A percentile compares a stretch with the other conserved stretches of the same genome.
Evolutionary conservation across 2,329 filamentous ascomycete genomes (phyloP).

Genomic region (Aspergillus sp.): DNA sequence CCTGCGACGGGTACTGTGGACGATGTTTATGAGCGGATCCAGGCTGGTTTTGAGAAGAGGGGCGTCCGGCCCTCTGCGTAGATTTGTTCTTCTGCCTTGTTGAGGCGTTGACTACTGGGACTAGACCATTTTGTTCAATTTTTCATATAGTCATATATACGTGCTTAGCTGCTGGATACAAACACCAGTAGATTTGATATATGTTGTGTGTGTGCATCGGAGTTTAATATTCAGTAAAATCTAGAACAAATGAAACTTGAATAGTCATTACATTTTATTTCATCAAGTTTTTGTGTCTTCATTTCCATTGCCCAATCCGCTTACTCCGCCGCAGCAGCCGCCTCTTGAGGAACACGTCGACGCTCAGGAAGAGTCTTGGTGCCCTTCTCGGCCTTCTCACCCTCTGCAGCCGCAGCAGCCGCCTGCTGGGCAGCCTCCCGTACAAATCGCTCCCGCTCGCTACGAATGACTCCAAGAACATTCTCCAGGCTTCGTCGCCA

Average conservation of each 20-base stretch:
- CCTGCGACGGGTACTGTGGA: conserved; percentile 69
- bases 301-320: not conserved
- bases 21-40: conserved; percentile 60
- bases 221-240: not conserved
- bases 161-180: not conserved
- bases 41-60: conserved; percentile 46
- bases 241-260: conserved; percentile 7
- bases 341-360: conserved; percentile 36
- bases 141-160: not conserved
- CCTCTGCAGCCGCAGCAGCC: conserved; percentile 42
- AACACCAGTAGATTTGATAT: not conserved
- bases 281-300: not conserved
- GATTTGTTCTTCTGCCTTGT: not conserved
- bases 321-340: conserved; percentile 17
- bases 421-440: conserved; percentile 52
- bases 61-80: conserved; percentile 31
- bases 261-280: conserved; percentile 11
- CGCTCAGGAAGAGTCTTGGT: conserved; percentile 32
- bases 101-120: not conserved
- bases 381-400: conserved; percentile 33
- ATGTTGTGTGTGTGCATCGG: not conserved
- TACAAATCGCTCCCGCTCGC: conserved; percentile 78
- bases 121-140: not conserved
- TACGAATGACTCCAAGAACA: conserved; percentile 74
- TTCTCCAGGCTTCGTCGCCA: conserved; percentile 81